Conservation (phyloP, 352 stramenopile species). For the Pythium apleroticum region DNA sequence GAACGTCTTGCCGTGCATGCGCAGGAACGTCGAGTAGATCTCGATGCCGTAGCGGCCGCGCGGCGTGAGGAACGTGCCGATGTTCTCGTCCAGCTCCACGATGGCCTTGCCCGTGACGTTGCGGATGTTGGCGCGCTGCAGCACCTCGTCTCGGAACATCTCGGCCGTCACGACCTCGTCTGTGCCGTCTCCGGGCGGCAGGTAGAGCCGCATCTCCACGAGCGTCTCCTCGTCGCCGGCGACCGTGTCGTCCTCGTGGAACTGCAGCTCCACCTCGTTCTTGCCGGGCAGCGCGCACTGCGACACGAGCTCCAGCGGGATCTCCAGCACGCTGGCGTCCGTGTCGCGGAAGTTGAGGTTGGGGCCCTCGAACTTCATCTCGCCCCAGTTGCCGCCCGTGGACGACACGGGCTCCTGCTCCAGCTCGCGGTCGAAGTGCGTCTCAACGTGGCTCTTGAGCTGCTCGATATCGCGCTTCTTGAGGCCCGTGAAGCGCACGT, state of each 20-base stretch:
- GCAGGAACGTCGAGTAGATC: constrained; percentile 97
- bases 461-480: constrained; percentile 63
- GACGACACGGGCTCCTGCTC: constrained; percentile 89
- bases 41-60: constrained; percentile 97
- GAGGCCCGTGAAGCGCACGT: constrained; percentile 82
- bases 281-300: constrained; percentile 93
- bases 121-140: constrained; percentile 83
- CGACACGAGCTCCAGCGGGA: constrained; percentile 75
- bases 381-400: constrained; percentile 91
- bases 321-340: constrained; percentile 71
- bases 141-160: constrained; percentile 82
- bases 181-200: constrained; percentile 76
- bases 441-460: constrained; percentile 70
- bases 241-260: constrained; percentile 97
- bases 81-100: constrained; percentile 95
- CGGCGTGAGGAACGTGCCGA: constrained; percentile 98
- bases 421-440: constrained; percentile 87
- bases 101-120: constrained; percentile 96
- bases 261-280: constrained; percentile 99
- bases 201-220: constrained; percentile 96
- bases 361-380: constrained; percentile 91
- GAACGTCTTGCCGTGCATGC: constrained; percentile 98
- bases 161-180: constrained; percentile 67
- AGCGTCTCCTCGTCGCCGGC: constrained; percentile 92
- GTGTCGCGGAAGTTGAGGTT: constrained; percentile 81